These are phyloP conservation scores for Leucosporidium yakuticum DNA, from an alignment of 768 basidiomycete genomes.

Conservation along the genomic window DNA sequence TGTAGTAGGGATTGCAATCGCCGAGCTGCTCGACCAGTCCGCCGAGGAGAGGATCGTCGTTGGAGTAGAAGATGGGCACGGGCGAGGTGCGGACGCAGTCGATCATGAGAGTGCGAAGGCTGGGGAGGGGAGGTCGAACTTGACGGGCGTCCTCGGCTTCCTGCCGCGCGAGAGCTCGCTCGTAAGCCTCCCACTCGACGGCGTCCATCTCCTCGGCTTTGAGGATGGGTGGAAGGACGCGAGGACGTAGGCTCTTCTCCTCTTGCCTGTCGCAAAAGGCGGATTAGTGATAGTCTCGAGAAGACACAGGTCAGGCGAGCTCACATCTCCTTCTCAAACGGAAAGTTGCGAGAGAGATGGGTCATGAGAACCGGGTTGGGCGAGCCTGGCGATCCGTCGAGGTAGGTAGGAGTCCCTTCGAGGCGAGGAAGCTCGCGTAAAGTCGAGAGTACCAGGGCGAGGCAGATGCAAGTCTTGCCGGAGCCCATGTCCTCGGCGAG, in stretches of 20 bases:
- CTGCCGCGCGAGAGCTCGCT: not conserved
- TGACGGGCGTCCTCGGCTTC: not conserved
- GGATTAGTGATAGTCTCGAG: not conserved
- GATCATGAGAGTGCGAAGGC: constrained; percentile 10
- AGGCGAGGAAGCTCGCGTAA: constrained; percentile 29
- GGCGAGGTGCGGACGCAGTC: constrained; percentile 10
- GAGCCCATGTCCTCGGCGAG: constrained; percentile 45
- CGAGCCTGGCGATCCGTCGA: constrained; percentile 18
- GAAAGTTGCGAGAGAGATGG: constrained; percentile 2
- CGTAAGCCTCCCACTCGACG: not conserved
- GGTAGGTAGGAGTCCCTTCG: constrained; percentile 23
- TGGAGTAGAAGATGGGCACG: not conserved
- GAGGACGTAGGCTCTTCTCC: not conserved
- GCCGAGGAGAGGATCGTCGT: not conserved
- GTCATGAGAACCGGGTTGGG: constrained; percentile 16
- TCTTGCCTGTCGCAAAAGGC: not conserved
- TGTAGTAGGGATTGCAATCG: constrained; percentile 17
- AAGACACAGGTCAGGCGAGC: not conserved
- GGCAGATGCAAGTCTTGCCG: constrained; percentile 43
- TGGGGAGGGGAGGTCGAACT: constrained; percentile 4
- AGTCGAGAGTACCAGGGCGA: constrained; percentile 41
- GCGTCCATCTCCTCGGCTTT: not conserved
- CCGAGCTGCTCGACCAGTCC: not conserved
- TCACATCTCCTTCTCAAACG: constrained; percentile 14
- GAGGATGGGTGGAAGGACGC: not conserved